phyloP scores from a whole-genome alignment of 805 yeast species.

The Metschnikowia reukaufii region DNA sequence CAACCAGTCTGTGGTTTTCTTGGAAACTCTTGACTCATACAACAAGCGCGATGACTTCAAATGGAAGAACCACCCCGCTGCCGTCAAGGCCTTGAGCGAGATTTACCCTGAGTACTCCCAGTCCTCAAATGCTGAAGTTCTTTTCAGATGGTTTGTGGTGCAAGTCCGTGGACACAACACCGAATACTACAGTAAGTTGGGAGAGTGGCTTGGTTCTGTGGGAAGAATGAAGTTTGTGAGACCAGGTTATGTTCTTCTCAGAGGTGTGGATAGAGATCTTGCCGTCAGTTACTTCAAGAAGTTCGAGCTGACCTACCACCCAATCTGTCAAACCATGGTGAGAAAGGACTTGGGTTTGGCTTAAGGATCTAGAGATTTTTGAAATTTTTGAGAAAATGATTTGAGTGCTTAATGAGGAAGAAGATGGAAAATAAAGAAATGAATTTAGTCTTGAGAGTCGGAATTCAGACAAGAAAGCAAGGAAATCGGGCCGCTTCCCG shows the following conservation, averaged over 20 bases:
- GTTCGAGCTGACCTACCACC: slow-evolving; percentile 67
- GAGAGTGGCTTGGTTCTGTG: slow-evolving; percentile 85
- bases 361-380: slow-evolving; percentile 1
- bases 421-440: no score
- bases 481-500: no score
- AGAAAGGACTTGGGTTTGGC: slow-evolving; percentile 67
- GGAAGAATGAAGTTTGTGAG: slow-evolving; percentile 95
- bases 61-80: slow-evolving; percentile 38
- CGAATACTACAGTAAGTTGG: slow-evolving; percentile 51
- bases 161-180: slow-evolving; percentile 55
- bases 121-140: slow-evolving; percentile 76
- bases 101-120: slow-evolving; percentile 41
- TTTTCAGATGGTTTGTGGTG: slow-evolving; percentile 73
- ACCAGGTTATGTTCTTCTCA: slow-evolving; percentile 73
- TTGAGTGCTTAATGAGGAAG: no score
- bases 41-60: slow-evolving; percentile 41
- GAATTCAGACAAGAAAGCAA: no score
- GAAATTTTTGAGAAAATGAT: no score
- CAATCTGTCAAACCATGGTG: slow-evolving; percentile 82
- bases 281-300: slow-evolving; percentile 67
- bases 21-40: slow-evolving; percentile 62
- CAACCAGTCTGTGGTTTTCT: slow-evolving; percentile 75
- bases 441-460: no score
- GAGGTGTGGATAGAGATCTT: slow-evolving; percentile 59
- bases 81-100: slow-evolving; percentile 34